Base-by-base conservation (phyloP, 768 basidiomycete genomes). In the Rhizopogon vesiculosus region DNA sequence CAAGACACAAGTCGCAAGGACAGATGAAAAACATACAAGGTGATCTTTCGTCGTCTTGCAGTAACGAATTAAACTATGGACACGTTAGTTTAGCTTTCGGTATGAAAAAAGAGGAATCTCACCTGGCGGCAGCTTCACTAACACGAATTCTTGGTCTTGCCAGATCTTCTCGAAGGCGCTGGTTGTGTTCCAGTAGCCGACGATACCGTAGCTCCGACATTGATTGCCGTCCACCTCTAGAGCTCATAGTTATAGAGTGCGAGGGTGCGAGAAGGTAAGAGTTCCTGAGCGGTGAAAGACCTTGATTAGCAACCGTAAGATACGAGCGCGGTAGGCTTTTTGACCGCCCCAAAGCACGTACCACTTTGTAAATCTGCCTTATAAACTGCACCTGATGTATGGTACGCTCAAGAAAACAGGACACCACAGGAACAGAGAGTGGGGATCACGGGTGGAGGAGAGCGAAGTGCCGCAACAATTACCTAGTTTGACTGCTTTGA, bases 131-230 rank as follows among this genome's bases (percentile, higher is more conserved):
- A 45, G 89, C 89, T 66, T 91, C 89, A 64, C 85, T 87, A 38
- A 90, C 83, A 44, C 82, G 77, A 60, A 88, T 80, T 57, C 89
- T 73, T 12, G 87, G 88, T 55, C 89, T 73, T 15, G 82, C 80
- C 38, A 91, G 73, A 64, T 91, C 89, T 64, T 91, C 89, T 58
- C 80, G 73, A 52, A 91, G 70, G 22, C 89, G 74, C 60, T 82
- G 78, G 65, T 90, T 91, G 67, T 91, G 89, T 68, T 91, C 89
- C 35, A 82, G 75, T 54, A 91, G 74, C 55, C 89, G 77, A n/a
- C 89, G 79, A 55, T 89, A 83, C 76, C 88, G 89, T 70, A 91
- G 78, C 74, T 91, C 89, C 46, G 85, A 84, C 86, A 88, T 87
- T 62, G 85, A 85, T 66, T 85, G 85, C 45, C 83, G 76, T 51